Evolutionary conservation across 768 basidiomycete genomes (phyloP).

Genomic region (Tulasnella calospora): DNA sequence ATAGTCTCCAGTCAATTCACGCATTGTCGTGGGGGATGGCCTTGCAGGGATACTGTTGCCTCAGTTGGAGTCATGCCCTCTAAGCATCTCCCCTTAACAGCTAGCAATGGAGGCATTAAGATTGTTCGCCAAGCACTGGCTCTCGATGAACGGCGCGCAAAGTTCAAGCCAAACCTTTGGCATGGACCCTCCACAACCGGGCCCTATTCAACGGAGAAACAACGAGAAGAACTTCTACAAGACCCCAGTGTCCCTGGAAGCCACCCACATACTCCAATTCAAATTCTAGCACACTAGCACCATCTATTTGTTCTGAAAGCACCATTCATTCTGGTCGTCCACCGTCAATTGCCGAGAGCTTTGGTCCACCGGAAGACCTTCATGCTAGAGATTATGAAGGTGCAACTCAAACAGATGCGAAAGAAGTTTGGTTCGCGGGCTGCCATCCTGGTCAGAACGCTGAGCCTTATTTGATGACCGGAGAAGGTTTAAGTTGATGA

Average conservation of each 20-base stretch:
- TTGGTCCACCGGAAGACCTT: not conserved
- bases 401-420: not conserved
- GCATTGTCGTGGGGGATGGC: too few relatives aligned
- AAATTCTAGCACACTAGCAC: too few relatives aligned
- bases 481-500: not conserved
- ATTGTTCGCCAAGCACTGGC: conserved; percentile 31
- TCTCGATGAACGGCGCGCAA: conserved; percentile 25
- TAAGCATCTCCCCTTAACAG: conserved; percentile 31
- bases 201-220: not conserved
- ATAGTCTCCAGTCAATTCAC: too few relatives aligned
- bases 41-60: conserved; percentile 31
- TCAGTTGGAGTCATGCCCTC: conserved; percentile 23
- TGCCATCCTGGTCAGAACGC: not conserved
- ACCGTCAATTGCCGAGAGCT: not conserved
- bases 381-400: not conserved
- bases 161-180: not conserved
- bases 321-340: not conserved
- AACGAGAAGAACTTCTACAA: not conserved
- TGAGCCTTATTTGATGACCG: not conserved
- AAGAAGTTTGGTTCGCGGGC: not conserved
- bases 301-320: too few relatives aligned
- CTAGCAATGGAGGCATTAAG: conserved; percentile 27
- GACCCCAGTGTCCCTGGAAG: not conserved
- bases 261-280: not conserved
- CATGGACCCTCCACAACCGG: not conserved